These are phyloP conservation scores for Leptographium wingfieldii DNA, from an alignment of 2,329 filamentous ascomycete species.

Conservation along the genomic window DNA sequence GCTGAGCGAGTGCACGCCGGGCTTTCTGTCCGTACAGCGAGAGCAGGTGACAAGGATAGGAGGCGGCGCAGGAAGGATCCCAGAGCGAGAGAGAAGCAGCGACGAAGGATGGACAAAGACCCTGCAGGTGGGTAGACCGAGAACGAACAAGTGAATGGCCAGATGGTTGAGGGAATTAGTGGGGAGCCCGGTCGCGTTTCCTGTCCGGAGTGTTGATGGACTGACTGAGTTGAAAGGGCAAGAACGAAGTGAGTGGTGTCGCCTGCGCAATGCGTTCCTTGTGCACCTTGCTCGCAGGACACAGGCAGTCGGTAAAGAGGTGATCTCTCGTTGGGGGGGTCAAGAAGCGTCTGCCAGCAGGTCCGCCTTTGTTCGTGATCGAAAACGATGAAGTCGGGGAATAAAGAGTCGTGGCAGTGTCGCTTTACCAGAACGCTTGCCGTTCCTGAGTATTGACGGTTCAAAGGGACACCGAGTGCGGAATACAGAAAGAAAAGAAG, in stretches of 20 bases:
- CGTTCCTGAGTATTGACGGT: not conserved
- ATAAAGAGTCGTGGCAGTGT: not conserved
- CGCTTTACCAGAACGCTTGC: not conserved
- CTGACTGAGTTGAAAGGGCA: too few relatives aligned
- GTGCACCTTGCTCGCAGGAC: too few relatives aligned
- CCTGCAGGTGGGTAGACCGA: too few relatives aligned
- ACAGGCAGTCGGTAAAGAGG: too few relatives aligned
- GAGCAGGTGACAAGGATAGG: not conserved
- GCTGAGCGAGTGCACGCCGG: not conserved
- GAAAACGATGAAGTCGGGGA: not conserved
- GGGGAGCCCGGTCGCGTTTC: not conserved
- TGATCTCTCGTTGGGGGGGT: too few relatives aligned
- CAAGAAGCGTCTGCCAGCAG: slow-evolving; percentile 3
- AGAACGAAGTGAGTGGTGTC: too few relatives aligned
- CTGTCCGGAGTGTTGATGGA: not conserved
- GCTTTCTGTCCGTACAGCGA: not conserved
- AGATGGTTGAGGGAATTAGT: not conserved
- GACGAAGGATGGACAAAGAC: not conserved
- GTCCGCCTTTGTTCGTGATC: not conserved
- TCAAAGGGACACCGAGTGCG: not conserved
- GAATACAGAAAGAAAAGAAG: not conserved
- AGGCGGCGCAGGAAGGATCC: not conserved
- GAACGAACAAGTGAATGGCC: not conserved
- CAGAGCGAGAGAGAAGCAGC: not conserved
- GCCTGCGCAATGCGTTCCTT: not conserved